A percentile compares a stretch with the other conserved stretches of the same genome.
phyloP scores from a whole-genome alignment of 129 eudicot genomes.

The Dittrichia graveolens region DNA sequence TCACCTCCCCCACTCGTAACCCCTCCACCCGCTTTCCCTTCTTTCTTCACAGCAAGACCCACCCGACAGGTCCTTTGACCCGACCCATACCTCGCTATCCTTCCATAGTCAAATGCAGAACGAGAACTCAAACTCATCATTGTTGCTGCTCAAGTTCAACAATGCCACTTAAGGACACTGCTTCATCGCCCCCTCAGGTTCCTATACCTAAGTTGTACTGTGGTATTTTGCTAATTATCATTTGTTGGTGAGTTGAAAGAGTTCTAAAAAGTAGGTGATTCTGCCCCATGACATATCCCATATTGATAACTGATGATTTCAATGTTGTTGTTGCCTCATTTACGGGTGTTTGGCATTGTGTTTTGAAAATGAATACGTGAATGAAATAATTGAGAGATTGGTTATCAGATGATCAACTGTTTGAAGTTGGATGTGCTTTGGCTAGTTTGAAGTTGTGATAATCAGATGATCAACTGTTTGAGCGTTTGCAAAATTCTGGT shows the following conservation, averaged over 20 bases:
- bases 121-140: constrained; percentile 24
- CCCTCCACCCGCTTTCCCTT: constrained; percentile 20
- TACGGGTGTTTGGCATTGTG: no score
- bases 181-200: constrained; percentile 40
- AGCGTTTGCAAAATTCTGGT: no score
- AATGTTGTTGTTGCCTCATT: no score
- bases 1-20: constrained; percentile 23
- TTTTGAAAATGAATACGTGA: no score
- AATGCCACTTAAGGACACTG: constrained; percentile 30
- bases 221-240: background rate
- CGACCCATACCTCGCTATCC: background rate
- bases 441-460: no score
- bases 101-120: constrained; percentile 16
- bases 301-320: no score
- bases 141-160: constrained; percentile 27
- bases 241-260: background rate
- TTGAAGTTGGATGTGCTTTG: no score
- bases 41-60: constrained; percentile 21
- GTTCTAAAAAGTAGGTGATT: no score
- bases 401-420: no score
- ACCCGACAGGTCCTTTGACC: constrained; percentile 15
- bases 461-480: no score
- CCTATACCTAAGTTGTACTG: background rate
- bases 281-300: no score
- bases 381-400: no score